Conservation (phyloP, 306 rosid genomes). For the Mimosa pudica region DNA sequence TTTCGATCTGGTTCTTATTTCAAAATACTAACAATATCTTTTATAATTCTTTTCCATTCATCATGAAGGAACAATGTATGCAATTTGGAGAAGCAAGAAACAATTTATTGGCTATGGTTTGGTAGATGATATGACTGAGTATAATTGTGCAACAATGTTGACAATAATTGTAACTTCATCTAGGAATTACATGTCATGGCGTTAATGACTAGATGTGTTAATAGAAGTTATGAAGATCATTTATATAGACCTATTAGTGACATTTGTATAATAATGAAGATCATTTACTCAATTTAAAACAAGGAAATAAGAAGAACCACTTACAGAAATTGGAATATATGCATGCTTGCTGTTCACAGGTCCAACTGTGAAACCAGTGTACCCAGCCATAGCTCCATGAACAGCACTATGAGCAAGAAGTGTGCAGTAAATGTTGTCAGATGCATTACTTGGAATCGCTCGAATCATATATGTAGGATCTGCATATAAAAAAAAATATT, state of each 20-base stretch:
- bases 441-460: slow-evolving; percentile 96
- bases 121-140: neutral
- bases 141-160: neutral
- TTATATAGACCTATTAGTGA: neutral
- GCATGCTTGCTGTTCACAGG: slow-evolving; percentile 88
- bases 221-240: neutral
- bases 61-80: neutral
- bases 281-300: slow-evolving; percentile 17
- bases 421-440: slow-evolving; percentile 91
- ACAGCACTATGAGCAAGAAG: slow-evolving; percentile 97
- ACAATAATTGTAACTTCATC: neutral
- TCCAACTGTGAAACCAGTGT: slow-evolving; percentile 86
- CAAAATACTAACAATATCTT: neutral
- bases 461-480: slow-evolving; percentile 99
- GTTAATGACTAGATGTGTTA: neutral
- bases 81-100: neutral
- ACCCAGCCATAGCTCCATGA: slow-evolving; percentile 98
- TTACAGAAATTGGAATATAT: slow-evolving; percentile 89
- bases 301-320: slow-evolving; percentile 41
- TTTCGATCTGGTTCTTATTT: neutral
- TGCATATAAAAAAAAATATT: slow-evolving; percentile 29
- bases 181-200: neutral
- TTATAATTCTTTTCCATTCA: neutral
- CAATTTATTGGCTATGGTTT: neutral
- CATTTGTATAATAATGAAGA: neutral